A percentile compares a stretch with the other conserved stretches of the same genome.
Conservation (phyloP, 495 filamentous ascomycete genomes). For the Xylaria intraflava region DNA sequence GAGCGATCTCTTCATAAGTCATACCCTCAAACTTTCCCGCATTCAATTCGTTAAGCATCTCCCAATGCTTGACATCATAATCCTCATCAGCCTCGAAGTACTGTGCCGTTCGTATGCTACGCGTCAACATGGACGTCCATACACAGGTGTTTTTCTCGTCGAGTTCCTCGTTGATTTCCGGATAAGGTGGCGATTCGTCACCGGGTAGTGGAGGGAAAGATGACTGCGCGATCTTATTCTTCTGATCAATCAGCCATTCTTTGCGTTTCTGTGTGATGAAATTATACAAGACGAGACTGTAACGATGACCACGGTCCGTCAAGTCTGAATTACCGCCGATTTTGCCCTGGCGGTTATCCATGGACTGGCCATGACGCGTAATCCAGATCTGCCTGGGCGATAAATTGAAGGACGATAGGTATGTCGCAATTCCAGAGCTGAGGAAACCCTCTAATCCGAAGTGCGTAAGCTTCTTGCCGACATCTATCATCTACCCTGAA, state of each 20-base stretch:
- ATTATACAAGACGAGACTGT: slow-evolving; percentile 62
- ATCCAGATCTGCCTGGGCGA: slow-evolving; percentile 97
- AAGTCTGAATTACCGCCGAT: slow-evolving; percentile 83
- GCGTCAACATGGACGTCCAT: slow-evolving; percentile 94
- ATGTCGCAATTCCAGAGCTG: slow-evolving; percentile 82
- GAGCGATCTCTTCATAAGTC: slow-evolving; percentile 84
- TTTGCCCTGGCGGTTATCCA: slow-evolving; percentile 71
- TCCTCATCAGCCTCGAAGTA: slow-evolving; percentile 90
- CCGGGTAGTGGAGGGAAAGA: slow-evolving; percentile 79
- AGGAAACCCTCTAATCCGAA: slow-evolving; percentile 89
- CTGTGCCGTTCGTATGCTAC: slow-evolving; percentile 75
- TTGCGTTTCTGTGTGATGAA: slow-evolving; percentile 71
- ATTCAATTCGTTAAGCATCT: slow-evolving; percentile 95
- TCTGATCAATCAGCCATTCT: slow-evolving; percentile 71
- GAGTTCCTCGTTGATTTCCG: slow-evolving; percentile 60
- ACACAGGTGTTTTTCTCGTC: slow-evolving; percentile 89
- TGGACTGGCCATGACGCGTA: slow-evolving; percentile 82
- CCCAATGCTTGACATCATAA: slow-evolving; percentile 94
- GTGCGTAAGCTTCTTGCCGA: slow-evolving; percentile 86
- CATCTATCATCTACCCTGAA: slow-evolving; percentile 79
- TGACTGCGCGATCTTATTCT: slow-evolving; percentile 59
- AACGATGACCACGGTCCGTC: slow-evolving; percentile 64
- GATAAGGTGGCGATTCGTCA: slow-evolving; percentile 90
- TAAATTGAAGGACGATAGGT: slow-evolving; percentile 91
- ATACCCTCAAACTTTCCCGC: slow-evolving; percentile 87